Conservation (phyloP, 106 monocot species). For the Narthecium ossifragum region DNA sequence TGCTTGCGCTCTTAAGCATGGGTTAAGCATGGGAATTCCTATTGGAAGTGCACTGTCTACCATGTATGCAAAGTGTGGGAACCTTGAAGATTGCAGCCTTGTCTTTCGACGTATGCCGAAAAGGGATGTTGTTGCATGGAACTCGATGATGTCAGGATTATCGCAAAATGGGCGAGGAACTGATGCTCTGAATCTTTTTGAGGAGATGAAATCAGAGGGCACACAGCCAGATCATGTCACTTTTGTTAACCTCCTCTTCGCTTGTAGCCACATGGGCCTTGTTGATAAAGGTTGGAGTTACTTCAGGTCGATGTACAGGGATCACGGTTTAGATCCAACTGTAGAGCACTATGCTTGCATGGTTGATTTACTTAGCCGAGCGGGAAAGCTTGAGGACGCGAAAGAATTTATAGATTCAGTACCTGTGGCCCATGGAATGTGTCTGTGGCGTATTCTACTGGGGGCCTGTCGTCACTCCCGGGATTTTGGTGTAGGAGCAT, state of each 20-base stretch:
- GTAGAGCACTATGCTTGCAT: slow-evolving; percentile 75
- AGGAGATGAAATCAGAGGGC: slow-evolving; percentile 41
- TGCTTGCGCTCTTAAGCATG: slow-evolving; percentile 39
- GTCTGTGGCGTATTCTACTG: slow-evolving; percentile 59
- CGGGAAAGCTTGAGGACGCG: slow-evolving; percentile 48
- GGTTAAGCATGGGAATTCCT: slow-evolving; percentile 41
- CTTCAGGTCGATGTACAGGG: slow-evolving; percentile 44
- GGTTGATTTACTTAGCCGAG: slow-evolving; percentile 57
- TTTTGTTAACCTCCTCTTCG: slow-evolving; percentile 47
- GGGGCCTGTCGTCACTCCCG: slow-evolving; percentile 44
- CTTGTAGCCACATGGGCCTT: slow-evolving; percentile 72
- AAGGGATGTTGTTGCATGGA: slow-evolving; percentile 64
- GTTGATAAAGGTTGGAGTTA: slow-evolving; percentile 60
- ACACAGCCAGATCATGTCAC: slow-evolving; percentile 48
- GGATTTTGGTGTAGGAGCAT: slow-evolving; percentile 44
- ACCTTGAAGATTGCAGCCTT: slow-evolving; percentile 34
- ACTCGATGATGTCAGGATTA: slow-evolving; percentile 64
- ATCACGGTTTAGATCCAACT: slow-evolving; percentile 31
- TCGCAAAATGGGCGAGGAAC: slow-evolving; percentile 52
- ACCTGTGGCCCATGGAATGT: slow-evolving; percentile 34
- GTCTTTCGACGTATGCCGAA: slow-evolving; percentile 48
- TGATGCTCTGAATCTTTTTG: slow-evolving; percentile 50
- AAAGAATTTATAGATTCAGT: slow-evolving; percentile 47
- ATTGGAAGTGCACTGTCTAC: slow-evolving; percentile 55
- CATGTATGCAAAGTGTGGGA: slow-evolving; percentile 67